A percentile compares a stretch with the other conserved stretches of the same genome.
Conservation (phyloP, 768 basidiomycete genomes). For the Naematelia encephala region DNA sequence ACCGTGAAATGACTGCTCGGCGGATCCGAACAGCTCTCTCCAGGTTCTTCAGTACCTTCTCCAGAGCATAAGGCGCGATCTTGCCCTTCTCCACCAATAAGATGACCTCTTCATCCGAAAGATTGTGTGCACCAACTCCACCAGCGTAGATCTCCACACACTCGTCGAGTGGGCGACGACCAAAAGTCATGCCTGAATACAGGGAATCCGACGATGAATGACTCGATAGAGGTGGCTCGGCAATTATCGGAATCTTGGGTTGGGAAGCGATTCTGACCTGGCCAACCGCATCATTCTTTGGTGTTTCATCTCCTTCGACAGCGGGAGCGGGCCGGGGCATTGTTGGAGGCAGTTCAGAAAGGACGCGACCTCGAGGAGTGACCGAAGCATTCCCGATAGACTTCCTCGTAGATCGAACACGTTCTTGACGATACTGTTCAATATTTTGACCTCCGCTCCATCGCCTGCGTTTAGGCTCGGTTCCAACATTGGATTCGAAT, state of each 20-base stretch:
- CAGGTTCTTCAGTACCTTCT: conserved; percentile 85
- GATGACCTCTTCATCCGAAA: conserved; percentile 91
- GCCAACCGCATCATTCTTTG: conserved; percentile 27
- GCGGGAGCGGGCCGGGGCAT: conserved; percentile 26
- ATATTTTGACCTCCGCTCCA: conserved; percentile 32
- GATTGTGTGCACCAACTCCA: conserved; percentile 51
- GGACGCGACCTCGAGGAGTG: conserved; percentile 18
- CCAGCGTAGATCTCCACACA: conserved; percentile 69
- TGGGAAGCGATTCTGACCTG: conserved; percentile 31
- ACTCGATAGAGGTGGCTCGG: conserved; percentile 17
- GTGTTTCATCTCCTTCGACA: conserved; percentile 41
- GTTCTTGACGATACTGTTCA: conserved; percentile 16
- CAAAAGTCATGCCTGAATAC: conserved; percentile 19
- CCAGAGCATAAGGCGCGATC: conserved; percentile 89
- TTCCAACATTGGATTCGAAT: conserved; percentile 22
- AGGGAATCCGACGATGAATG: conserved; percentile 11
- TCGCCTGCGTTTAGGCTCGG: conserved; percentile 23
- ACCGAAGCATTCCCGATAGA: conserved; percentile 4
- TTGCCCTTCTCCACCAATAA: conserved; percentile 83
- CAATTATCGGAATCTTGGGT: conserved; percentile 37
- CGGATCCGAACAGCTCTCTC: conserved; percentile 84
- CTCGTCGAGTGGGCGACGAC: conserved; percentile 64
- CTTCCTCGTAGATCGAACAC: neutral
- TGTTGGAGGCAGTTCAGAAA: neutral
- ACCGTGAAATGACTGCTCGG: conserved; percentile 84